phyloP scores from a whole-genome alignment of 805 yeast species.

The Zygosaccharomyces bailii region DNA sequence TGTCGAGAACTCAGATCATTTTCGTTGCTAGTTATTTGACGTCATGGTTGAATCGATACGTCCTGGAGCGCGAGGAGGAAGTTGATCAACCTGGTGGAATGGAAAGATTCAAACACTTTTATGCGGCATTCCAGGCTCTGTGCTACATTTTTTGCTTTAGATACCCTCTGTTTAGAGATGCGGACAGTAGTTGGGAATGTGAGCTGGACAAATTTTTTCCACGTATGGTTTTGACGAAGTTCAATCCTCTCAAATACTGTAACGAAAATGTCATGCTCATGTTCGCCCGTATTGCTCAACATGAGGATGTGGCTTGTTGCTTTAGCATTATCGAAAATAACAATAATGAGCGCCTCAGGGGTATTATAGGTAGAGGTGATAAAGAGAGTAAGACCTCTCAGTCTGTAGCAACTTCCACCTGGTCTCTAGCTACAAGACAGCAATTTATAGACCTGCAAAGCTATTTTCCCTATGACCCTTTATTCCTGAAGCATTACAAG shows the following conservation, averaged over 20 bases:
- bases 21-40: slow-evolving; percentile 79
- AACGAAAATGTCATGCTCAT: slow-evolving; percentile 90
- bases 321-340: slow-evolving; percentile 90
- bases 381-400: slow-evolving; percentile 19
- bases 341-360: slow-evolving; percentile 48
- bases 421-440: slow-evolving; percentile 58
- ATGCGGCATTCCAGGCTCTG: slow-evolving; percentile 86
- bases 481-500: slow-evolving; percentile 63
- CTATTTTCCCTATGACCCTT: slow-evolving; percentile 95
- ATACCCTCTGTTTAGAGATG: slow-evolving; percentile 52
- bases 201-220: slow-evolving; percentile 83
- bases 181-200: slow-evolving; percentile 63
- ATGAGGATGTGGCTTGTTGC: slow-evolving; percentile 87
- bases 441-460: slow-evolving; percentile 88
- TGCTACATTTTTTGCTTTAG: slow-evolving; percentile 91
- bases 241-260: slow-evolving; percentile 90
- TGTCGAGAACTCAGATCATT: slow-evolving; percentile 67
- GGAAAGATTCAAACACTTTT: slow-evolving; percentile 86
- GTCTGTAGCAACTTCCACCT: slow-evolving; percentile 28
- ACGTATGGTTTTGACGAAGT: slow-evolving; percentile 76
- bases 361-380: slow-evolving; percentile 39
- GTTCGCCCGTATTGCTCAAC: slow-evolving; percentile 89
- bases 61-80: slow-evolving; percentile 81
- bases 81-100: slow-evolving; percentile 66
- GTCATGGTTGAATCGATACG: slow-evolving; percentile 79